Evolutionary conservation across 2,329 filamentous ascomycete genomes (phyloP), one percentile per base, ranked within the genome.

Genomic region (Alternaria sp.): DNA sequence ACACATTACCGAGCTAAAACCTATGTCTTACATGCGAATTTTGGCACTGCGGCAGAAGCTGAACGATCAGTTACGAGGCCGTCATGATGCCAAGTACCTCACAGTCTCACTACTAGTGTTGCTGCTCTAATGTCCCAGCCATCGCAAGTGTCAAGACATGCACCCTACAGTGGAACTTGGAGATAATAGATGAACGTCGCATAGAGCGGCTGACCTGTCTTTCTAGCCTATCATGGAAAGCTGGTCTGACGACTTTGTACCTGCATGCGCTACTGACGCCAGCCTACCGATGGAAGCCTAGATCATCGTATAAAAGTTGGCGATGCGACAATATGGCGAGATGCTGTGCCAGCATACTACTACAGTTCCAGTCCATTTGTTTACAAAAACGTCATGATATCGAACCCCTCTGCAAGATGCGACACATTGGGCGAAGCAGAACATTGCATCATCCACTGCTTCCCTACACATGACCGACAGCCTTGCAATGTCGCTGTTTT

Each of bases 181-280:
- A 19, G 30, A 6, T 15, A 13, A 40, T 5, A 9, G 9, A 32
- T 13, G 23, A 30, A 25, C n/a, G 17, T 44, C 26, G 7, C 13
- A 21, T 59, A 9, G 12, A 51, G 56, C 44, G 45, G 21, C 17
- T 50, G 50, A 44, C 19, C 23, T 45, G 15, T 40, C 23, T 54
- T 47, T 57, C 53, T 49, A 52, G 59, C 25, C 23, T 30, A 28
- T 17, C 49, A 36, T 49, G 23, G 54, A 46, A 10, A 15, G 3
- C 17, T 21, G 25, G 5, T 15, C 36, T 54, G 45, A 46, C 53
- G 17, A 40, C 17, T 45, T 56, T 40, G 55, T 53, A 57, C 59
- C 59, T 62, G 63, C 56, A 62, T 59, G 45, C 53, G 50, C 36
- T 52, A 52, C n/a, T 10, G 36, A 21, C 28, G 36, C 32, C 26